Evolutionary conservation across 2,329 filamentous ascomycete species (phyloP).

Genomic region (Calonectria henricotiae): DNA sequence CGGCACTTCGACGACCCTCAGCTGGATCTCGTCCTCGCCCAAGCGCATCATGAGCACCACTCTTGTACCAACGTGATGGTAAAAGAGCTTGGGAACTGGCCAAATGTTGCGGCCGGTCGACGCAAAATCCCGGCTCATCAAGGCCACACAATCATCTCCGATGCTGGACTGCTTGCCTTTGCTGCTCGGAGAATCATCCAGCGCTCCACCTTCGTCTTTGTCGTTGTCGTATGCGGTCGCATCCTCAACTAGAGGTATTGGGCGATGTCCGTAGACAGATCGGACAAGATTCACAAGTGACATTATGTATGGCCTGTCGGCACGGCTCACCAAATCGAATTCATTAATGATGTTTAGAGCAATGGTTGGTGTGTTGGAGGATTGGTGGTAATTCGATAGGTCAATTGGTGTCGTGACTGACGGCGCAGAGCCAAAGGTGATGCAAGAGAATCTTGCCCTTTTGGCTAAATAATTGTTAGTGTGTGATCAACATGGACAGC

Average conservation of each 20-base stretch:
- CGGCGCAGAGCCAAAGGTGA: conserved; percentile 48
- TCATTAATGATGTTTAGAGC: conserved; percentile 51
- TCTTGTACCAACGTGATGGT: conserved; percentile 44
- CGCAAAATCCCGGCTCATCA: background rate
- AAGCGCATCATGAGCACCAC: conserved; percentile 43
- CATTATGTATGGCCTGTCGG: conserved; percentile 45
- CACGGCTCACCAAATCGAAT: conserved; percentile 48
- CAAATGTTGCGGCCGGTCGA: conserved; percentile 20
- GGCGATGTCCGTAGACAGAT: conserved; percentile 26
- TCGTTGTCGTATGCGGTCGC: background rate
- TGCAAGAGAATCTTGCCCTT: conserved; percentile 42
- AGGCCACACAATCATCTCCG: background rate
- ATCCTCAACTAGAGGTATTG: background rate
- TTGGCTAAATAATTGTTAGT: conserved; percentile 32
- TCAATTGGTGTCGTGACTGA: conserved; percentile 39
- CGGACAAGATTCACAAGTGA: conserved; percentile 44
- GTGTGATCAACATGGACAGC: background rate
- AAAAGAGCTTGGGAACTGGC: conserved; percentile 40
- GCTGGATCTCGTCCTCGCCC: conserved; percentile 32
- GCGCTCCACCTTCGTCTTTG: background rate
- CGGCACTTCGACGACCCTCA: conserved; percentile 40
- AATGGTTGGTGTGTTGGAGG: conserved; percentile 24
- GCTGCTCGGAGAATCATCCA: background rate
- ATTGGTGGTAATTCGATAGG: conserved; percentile 25
- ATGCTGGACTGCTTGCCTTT: conserved; percentile 11